Evolutionary conservation across 1,284 basidiomycete genomes (phyloP).

Genomic region (Trichosporon ovoides): DNA sequence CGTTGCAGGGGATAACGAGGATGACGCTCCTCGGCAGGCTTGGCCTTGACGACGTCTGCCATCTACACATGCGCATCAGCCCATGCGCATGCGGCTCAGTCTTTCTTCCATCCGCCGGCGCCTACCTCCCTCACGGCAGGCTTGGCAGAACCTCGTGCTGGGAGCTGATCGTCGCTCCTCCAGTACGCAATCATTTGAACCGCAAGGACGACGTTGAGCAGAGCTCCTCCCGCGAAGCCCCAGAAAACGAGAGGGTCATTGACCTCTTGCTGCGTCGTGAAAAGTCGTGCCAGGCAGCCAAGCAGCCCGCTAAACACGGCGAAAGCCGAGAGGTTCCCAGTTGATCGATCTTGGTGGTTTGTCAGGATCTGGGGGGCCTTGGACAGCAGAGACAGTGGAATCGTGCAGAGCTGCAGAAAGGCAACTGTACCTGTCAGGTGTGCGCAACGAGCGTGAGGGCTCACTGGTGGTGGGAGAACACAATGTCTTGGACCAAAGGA

Average conservation of each 20-base stretch:
- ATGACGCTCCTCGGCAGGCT: too few relatives aligned
- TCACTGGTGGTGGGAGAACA: slow-evolving; percentile 39
- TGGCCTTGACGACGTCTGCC: not conserved
- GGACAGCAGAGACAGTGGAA: slow-evolving; percentile 75
- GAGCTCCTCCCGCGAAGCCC: slow-evolving; percentile 71
- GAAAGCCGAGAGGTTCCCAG: slow-evolving; percentile 84
- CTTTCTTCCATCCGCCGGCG: slow-evolving; percentile 4
- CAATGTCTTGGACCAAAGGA: slow-evolving; percentile 51
- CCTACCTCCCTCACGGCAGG: not conserved
- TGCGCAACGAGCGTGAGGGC: slow-evolving; percentile 10
- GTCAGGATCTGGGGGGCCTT: slow-evolving; percentile 82
- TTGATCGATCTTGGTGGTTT: slow-evolving; percentile 66
- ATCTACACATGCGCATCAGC: slow-evolving; percentile 34
- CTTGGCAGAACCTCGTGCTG: not conserved
- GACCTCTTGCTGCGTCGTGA: slow-evolving; percentile 82
- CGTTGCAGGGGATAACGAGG: too few relatives aligned
- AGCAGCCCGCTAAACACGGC: slow-evolving; percentile 71
- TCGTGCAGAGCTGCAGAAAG: slow-evolving; percentile 67
- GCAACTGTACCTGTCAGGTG: slow-evolving; percentile 45
- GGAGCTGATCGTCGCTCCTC: slow-evolving; percentile 51
- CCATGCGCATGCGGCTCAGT: slow-evolving; percentile 13
- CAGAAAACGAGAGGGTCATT: slow-evolving; percentile 70
- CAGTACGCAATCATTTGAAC: slow-evolving; percentile 77
- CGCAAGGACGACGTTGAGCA: slow-evolving; percentile 72
- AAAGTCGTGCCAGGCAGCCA: slow-evolving; percentile 80